These are phyloP conservation scores for Neurospora sublineolata DNA, from an alignment of 495 filamentous ascomycete species.

Conservation along the genomic window DNA sequence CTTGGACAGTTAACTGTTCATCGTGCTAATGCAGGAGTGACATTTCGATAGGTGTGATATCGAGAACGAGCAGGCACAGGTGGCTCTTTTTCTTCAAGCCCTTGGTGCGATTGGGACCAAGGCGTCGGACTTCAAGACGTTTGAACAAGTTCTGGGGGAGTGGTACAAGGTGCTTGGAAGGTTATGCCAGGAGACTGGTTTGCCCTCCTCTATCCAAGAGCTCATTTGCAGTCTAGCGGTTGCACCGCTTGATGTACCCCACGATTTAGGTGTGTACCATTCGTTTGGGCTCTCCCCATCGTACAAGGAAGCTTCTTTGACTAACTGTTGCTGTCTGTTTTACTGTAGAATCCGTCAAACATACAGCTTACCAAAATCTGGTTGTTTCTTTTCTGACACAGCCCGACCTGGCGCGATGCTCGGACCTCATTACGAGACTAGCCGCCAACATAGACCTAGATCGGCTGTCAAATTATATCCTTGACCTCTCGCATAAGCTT, in stretches of 20 bases:
- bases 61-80: not conserved
- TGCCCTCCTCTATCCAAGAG: not conserved
- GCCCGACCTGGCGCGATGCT: constrained; percentile 11
- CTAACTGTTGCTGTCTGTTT: not conserved
- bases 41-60: constrained; percentile 5
- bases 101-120: constrained; percentile 4
- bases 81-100: constrained; percentile 6
- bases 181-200: constrained; percentile 11
- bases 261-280: constrained; percentile 10
- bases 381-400: constrained; percentile 27
- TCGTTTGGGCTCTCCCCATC: not conserved
- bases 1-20: not conserved
- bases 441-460: constrained; percentile 12
- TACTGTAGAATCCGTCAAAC: constrained; percentile 5
- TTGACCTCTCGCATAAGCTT: not conserved
- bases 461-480: constrained; percentile 16
- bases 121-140: constrained; percentile 4
- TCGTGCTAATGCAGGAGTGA: not conserved
- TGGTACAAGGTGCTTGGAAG: constrained; percentile 15
- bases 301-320: not conserved
- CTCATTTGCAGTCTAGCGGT: constrained; percentile 8
- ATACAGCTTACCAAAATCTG: constrained; percentile 25
- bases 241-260: constrained; percentile 9
- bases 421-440: constrained; percentile 10
- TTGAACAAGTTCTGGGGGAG: constrained; percentile 6